phyloP scores from a whole-genome alignment of 345 rosid genomes.

The Melastoma malabathricum region DNA sequence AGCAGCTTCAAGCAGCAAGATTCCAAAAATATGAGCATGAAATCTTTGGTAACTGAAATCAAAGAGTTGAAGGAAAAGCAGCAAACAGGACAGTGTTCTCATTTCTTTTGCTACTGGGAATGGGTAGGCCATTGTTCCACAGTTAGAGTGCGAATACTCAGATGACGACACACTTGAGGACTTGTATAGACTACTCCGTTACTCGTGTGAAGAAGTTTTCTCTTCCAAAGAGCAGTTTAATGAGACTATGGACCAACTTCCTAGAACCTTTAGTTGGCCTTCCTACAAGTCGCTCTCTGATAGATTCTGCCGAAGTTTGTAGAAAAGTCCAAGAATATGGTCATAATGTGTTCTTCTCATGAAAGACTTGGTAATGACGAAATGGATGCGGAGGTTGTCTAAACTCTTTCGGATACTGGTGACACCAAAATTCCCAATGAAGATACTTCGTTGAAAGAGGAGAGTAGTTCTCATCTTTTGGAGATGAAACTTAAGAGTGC shows the following conservation, averaged over 20 bases:
- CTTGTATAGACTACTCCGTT: constrained; percentile 63
- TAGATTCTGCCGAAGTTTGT: constrained; percentile 31
- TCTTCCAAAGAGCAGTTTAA: constrained; percentile 81
- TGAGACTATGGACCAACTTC: constrained; percentile 79
- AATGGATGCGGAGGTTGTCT: constrained; percentile 24
- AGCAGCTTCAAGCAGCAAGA: constrained; percentile 99
- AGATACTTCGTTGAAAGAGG: constrained; percentile 39
- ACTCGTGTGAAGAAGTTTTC: constrained; percentile 94
- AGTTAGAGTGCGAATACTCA: constrained; percentile 52
- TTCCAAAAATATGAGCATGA: constrained; percentile 84
- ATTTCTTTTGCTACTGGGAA: constrained; percentile 69
- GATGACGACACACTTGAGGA: constrained; percentile 71
- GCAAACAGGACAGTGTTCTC: constrained; percentile 62
- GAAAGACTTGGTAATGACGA: constrained; percentile 36
- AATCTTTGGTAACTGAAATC: constrained; percentile 75
- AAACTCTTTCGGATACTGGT: constrained; percentile 14
- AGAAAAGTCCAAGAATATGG: constrained; percentile 16
- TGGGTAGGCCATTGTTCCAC: constrained; percentile 53
- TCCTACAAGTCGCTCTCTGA: constrained; percentile 27
- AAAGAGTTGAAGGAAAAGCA: constrained; percentile 84
- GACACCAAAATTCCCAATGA: constrained; percentile 18
- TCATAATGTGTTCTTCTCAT: constrained; percentile 21
- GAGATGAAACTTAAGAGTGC: constrained; percentile 38
- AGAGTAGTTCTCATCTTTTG: constrained; percentile 15
- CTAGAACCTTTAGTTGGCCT: constrained; percentile 75